These are phyloP conservation scores for Theileria equi DNA, from an alignment of 169 alveolate species.

Conservation along the genomic window DNA sequence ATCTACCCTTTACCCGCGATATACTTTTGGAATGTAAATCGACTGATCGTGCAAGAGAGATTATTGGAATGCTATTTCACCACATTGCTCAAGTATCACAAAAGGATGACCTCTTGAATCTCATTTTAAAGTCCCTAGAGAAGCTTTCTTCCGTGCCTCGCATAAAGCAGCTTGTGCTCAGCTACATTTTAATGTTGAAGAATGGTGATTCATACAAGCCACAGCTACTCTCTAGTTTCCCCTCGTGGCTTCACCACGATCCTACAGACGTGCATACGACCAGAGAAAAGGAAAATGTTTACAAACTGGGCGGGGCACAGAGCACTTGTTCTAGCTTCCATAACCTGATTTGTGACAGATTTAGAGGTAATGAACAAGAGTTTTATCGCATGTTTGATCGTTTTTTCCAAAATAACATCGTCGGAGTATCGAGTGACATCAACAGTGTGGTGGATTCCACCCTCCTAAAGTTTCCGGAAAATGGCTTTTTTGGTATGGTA, in stretches of 20 bases:
- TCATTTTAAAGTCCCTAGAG: no score
- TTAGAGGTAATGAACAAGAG: constrained; percentile 46
- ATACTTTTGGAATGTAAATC: no score
- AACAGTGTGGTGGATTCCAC: constrained; percentile 59
- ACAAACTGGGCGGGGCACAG: constrained; percentile 47
- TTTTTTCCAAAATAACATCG: constrained; percentile 67
- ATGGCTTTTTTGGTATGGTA: constrained; percentile 96
- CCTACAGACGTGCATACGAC: background rate
- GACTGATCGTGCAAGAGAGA: no score
- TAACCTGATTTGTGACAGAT: constrained; percentile 45
- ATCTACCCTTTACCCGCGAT: no score
- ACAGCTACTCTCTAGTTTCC: background rate
- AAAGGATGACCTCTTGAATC: no score
- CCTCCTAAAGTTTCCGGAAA: constrained; percentile 88
- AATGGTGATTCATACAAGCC: no score
- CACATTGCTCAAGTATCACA: no score
- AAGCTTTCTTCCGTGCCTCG: no score
- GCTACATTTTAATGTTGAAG: no score
- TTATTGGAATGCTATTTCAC: no score
- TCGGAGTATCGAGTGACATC: constrained; percentile 61
- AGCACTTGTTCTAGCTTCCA: constrained; percentile 59
- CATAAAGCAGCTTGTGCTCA: no score
- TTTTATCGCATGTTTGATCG: constrained; percentile 56
- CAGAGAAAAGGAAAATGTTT: constrained; percentile 34
- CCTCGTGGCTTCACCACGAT: background rate